phyloP scores from a whole-genome alignment of 1,139 yeast genomes.

The Wickerhamomyces sp. region DNA sequence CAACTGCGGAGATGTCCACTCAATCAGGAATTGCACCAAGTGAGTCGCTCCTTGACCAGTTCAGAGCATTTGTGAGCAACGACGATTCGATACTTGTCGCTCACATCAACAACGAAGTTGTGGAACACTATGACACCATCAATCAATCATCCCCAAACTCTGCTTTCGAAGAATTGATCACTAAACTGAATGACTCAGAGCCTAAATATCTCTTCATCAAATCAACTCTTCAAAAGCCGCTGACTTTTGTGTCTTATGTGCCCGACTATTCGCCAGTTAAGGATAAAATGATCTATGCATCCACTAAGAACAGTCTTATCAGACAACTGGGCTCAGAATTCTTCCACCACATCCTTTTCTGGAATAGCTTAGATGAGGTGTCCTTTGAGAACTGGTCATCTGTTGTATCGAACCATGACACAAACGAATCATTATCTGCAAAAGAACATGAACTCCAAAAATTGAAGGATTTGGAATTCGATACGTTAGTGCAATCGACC shows the following conservation, averaged over 20 bases:
- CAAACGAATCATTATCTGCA: conserved; percentile 11
- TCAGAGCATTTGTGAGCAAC: conserved; percentile 33
- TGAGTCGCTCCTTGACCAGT: conserved; percentile 38
- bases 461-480: conserved; percentile 35
- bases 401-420: conserved; percentile 8
- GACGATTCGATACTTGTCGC: conserved; percentile 30
- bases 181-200: conserved; percentile 39
- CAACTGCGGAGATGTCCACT: conserved; percentile 50
- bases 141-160: conserved; percentile 28
- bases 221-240: conserved; percentile 23
- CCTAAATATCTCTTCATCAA: conserved; percentile 61
- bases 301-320: conserved; percentile 73
- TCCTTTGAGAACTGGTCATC: conserved; percentile 42
- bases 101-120: conserved; percentile 32
- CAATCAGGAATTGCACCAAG: conserved; percentile 67
- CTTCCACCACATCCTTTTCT: conserved; percentile 51
- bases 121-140: conserved; percentile 27
- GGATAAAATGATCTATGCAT: conserved; percentile 90
- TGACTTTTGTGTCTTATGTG: conserved; percentile 70
- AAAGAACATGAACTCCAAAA: conserved; percentile 20
- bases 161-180: conserved; percentile 33
- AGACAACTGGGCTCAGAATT: conserved; percentile 68
- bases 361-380: conserved; percentile 62
- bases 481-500: conserved; percentile 21
- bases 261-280: conserved; percentile 85